phyloP scores from a whole-genome alignment of 2,329 filamentous ascomycete species.

The Aureobasidium lini region DNA sequence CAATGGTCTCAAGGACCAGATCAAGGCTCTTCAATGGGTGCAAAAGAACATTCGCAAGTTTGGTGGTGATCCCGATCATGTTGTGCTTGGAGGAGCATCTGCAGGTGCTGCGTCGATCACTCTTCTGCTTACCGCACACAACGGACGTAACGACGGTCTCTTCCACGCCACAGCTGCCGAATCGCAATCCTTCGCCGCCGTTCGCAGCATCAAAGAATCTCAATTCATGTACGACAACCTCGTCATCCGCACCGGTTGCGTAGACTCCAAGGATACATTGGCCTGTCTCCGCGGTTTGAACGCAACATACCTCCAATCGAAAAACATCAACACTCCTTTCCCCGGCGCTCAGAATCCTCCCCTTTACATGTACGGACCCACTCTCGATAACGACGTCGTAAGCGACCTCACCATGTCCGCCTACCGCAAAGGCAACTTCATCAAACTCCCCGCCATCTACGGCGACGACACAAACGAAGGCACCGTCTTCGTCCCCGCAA shows the following conservation, averaged over 20 bases:
- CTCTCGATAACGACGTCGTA: slow-evolving; percentile 45
- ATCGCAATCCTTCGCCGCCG: slow-evolving; percentile 45
- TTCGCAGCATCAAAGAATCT: slow-evolving; percentile 41
- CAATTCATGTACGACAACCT: slow-evolving; percentile 48
- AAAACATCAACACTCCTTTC: slow-evolving; percentile 40
- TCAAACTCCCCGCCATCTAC: slow-evolving; percentile 48
- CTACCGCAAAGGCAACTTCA: slow-evolving; percentile 42
- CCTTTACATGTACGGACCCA: slow-evolving; percentile 45
- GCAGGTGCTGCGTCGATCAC: slow-evolving; percentile 61
- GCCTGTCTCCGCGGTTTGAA: slow-evolving; percentile 43
- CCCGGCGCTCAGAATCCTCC: slow-evolving; percentile 37
- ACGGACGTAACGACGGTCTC: slow-evolving; percentile 39
- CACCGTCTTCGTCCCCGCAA: slow-evolving; percentile 50
- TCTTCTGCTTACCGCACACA: slow-evolving; percentile 53
- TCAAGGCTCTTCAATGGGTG: slow-evolving; percentile 63
- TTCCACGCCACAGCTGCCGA: slow-evolving; percentile 49
- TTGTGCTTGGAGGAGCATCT: slow-evolving; percentile 61
- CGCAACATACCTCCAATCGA: slow-evolving; percentile 35
- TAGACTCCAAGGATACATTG: slow-evolving; percentile 33
- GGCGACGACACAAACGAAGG: slow-evolving; percentile 58
- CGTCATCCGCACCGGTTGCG: slow-evolving; percentile 42
- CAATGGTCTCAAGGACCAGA: slow-evolving; percentile 63
- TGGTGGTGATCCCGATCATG: slow-evolving; percentile 60
- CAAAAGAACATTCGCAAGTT: slow-evolving; percentile 59
- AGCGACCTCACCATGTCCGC: slow-evolving; percentile 42